Percentiles rank a stretch among this genome's conserved stretches.
Conservation (phyloP, 2,329 filamentous ascomycete genomes). For the Hypomyces rosellus region DNA sequence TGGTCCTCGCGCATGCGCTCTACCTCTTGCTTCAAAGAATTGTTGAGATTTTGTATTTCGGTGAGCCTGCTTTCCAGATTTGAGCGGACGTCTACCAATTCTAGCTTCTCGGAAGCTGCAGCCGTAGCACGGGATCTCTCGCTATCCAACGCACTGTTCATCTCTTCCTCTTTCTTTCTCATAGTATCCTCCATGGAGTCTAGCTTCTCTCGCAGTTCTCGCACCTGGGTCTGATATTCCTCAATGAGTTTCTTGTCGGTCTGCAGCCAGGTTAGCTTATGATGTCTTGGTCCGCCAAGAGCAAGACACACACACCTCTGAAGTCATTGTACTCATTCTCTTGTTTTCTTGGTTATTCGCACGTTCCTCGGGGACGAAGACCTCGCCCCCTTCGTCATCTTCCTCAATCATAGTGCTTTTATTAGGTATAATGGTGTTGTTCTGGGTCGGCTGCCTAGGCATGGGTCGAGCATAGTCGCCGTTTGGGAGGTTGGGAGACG, state of each 20-base stretch:
- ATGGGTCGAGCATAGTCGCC: slow-evolving; percentile 69
- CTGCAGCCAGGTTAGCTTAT: slow-evolving; percentile 29
- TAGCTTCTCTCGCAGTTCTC: slow-evolving; percentile 67
- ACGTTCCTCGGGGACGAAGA: slow-evolving; percentile 43
- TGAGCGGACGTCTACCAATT: slow-evolving; percentile 60
- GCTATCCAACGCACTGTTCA: slow-evolving; percentile 52
- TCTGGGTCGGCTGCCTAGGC: slow-evolving; percentile 79
- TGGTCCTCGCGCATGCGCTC: slow-evolving; percentile 67
- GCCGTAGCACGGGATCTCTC: slow-evolving; percentile 49
- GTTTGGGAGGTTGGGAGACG: slow-evolving; percentile 51
- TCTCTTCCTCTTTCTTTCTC: slow-evolving; percentile 65
- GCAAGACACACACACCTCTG: slow-evolving; percentile 34
- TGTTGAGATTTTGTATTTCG: slow-evolving; percentile 70
- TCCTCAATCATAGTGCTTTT: slow-evolving; percentile 98
- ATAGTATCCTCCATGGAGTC: slow-evolving; percentile 63
- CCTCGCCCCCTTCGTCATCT: slow-evolving; percentile 67
- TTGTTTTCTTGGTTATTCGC: slow-evolving; percentile 25
- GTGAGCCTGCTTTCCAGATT: slow-evolving; percentile 67
- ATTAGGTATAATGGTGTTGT: slow-evolving; percentile 93
- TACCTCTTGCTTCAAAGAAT: slow-evolving; percentile 72
- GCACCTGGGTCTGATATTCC: slow-evolving; percentile 74
- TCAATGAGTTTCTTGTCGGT: slow-evolving; percentile 66
- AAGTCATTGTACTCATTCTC: slow-evolving; percentile 20
- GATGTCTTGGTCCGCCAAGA: not conserved
- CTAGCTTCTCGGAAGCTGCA: slow-evolving; percentile 58